Evolutionary conservation across 192 early-diverging fungal genomes (phyloP).

Genomic region (Rhizoclosmatium globosum): DNA sequence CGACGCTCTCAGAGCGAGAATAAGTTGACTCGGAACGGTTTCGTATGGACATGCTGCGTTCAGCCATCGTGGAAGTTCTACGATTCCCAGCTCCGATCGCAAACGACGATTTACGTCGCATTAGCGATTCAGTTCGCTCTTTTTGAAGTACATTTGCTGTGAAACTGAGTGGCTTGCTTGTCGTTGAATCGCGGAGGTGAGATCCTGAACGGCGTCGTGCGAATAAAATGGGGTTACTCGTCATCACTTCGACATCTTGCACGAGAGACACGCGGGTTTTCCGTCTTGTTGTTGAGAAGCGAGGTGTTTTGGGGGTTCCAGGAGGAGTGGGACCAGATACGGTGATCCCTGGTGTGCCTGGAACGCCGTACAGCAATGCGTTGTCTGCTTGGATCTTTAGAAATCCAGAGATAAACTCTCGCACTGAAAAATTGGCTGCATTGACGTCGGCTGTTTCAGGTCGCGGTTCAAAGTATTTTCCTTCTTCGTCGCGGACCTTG

Average conservation of each 20-base stretch:
- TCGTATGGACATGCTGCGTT: neutral
- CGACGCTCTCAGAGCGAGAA: neutral
- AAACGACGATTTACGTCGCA: too few relatives aligned
- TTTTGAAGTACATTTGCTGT: too few relatives aligned
- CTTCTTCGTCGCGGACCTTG: constrained; percentile 27
- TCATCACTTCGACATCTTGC: neutral
- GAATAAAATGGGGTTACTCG: neutral
- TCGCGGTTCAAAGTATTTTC: neutral
- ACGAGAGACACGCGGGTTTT: neutral
- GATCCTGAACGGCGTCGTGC: neutral
- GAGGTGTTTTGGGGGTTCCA: neutral
- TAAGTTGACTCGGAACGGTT: neutral
- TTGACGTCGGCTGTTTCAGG: neutral
- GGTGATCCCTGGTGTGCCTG: neutral
- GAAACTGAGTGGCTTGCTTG: neutral
- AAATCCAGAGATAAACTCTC: constrained; percentile 18
- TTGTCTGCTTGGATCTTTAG: constrained; percentile 5
- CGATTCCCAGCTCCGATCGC: neutral
- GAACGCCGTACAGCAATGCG: neutral
- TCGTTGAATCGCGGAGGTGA: neutral
- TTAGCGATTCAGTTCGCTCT: too few relatives aligned
- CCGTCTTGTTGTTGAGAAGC: neutral
- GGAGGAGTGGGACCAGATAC: neutral
- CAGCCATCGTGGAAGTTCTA: neutral
- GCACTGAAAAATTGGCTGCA: constrained; percentile 10